Evolutionary conservation across 495 filamentous ascomycete genomes (phyloP).

Genomic region (Aspergillus baeticus): DNA sequence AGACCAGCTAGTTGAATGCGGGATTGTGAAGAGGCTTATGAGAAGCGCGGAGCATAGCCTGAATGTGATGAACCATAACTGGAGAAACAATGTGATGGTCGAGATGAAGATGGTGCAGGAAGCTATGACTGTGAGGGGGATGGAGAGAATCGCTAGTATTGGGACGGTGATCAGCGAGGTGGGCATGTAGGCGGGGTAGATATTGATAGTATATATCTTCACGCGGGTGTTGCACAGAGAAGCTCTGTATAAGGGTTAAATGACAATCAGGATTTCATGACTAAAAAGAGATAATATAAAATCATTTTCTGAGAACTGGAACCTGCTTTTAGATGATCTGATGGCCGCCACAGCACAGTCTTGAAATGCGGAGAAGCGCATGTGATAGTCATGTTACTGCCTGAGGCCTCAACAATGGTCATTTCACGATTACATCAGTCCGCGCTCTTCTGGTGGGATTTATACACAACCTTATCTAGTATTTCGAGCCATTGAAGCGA

Average conservation of each 20-base stretch:
- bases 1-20: constrained; percentile 27
- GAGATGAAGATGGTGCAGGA: constrained; percentile 67
- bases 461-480: not conserved
- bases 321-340: not conserved
- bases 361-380: constrained; percentile 29
- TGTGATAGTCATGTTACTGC: constrained; percentile 25
- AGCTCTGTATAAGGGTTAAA: not conserved
- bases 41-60: constrained; percentile 63
- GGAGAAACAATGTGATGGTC: constrained; percentile 61
- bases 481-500: not conserved
- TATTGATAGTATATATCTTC: not conserved
- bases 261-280: not conserved
- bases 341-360: not conserved
- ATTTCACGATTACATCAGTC: constrained; percentile 13
- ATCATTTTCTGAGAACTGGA: not conserved
- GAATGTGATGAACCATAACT: constrained; percentile 65
- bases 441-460: not conserved
- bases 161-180: constrained; percentile 57
- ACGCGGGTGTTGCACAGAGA: not conserved
- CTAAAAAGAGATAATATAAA: not conserved
- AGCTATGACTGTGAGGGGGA: constrained; percentile 69
- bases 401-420: constrained; percentile 13
- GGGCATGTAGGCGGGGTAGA: constrained; percentile 33
- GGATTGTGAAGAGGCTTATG: constrained; percentile 54
- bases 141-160: constrained; percentile 60